phyloP scores from a whole-genome alignment of 2,329 filamentous ascomycete species.

The Trichophyton verrucosum region DNA sequence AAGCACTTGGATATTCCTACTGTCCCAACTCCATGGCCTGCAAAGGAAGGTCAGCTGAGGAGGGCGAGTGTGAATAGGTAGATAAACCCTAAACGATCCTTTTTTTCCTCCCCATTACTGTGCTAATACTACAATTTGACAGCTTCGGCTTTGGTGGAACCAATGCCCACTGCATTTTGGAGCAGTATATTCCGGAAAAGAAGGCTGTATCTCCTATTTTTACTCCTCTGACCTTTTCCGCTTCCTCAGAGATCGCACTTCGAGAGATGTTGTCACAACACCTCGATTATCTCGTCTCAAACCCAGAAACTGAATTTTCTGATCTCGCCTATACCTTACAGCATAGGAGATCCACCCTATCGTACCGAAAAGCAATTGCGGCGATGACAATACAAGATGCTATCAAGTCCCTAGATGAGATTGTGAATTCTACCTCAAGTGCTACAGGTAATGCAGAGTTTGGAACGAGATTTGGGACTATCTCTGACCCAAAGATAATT shows the following conservation, averaged over 20 bases:
- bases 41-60: constrained; percentile 9
- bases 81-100: background rate
- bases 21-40: constrained; percentile 19
- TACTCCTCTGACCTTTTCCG: background rate
- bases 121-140: background rate
- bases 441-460: background rate
- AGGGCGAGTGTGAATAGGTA: constrained; percentile 16
- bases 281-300: background rate
- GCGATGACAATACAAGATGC: background rate
- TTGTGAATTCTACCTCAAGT: background rate
- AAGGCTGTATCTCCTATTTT: background rate
- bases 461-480: background rate
- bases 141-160: constrained; percentile 22
- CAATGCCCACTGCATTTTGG: constrained; percentile 20
- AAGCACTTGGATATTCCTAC: constrained; percentile 14
- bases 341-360: constrained; percentile 2
- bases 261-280: background rate
- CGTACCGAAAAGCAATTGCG: background rate
- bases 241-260: background rate
- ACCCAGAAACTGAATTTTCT: background rate
- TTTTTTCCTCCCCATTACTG: background rate
- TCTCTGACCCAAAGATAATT: background rate
- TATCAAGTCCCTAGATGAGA: background rate
- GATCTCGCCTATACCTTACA: constrained; percentile 5
- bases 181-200: constrained; percentile 2